Conservation (phyloP, 495 filamentous ascomycete species). For the Hypoxylon crocopeplum region DNA sequence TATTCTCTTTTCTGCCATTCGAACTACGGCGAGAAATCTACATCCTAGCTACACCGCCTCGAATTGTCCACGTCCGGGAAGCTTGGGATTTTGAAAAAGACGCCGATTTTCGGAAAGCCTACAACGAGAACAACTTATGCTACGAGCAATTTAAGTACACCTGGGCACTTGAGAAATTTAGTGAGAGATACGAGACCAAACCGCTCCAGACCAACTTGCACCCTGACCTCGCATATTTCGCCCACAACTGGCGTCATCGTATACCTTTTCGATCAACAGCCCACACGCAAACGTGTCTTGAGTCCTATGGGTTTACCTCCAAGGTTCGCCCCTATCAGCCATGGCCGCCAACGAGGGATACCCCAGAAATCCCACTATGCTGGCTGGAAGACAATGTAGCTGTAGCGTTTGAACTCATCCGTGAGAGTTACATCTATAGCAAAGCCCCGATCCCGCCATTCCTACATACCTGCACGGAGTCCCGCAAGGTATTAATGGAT, state of each 20-base stretch:
- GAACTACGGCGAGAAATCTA: conserved; percentile 14
- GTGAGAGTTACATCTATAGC: conserved; percentile 14
- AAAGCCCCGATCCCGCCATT: conserved; percentile 9
- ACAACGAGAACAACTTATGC: neutral
- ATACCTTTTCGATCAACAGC: neutral
- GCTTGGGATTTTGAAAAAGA: neutral
- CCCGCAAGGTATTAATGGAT: conserved; percentile 5
- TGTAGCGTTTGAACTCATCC: conserved; percentile 7
- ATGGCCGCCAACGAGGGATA: conserved; percentile 1
- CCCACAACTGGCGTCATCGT: neutral
- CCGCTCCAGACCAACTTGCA: neutral
- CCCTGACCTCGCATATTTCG: conserved; percentile 11
- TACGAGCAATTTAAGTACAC: neutral
- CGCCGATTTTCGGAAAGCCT: neutral
- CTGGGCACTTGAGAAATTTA: neutral
- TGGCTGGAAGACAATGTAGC: conserved; percentile 8
- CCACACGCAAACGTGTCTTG: neutral
- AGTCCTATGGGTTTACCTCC: conserved; percentile 6
- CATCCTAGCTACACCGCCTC: conserved; percentile 13
- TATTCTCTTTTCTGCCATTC: conserved; percentile 2
- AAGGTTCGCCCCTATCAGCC: neutral
- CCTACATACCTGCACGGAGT: conserved; percentile 15
- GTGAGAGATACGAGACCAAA: neutral
- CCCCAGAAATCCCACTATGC: conserved; percentile 3
- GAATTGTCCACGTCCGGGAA: conserved; percentile 7